Evolutionary conservation across 2,329 filamentous ascomycete genomes (phyloP).

Genomic region (Dendryphion nanum): DNA sequence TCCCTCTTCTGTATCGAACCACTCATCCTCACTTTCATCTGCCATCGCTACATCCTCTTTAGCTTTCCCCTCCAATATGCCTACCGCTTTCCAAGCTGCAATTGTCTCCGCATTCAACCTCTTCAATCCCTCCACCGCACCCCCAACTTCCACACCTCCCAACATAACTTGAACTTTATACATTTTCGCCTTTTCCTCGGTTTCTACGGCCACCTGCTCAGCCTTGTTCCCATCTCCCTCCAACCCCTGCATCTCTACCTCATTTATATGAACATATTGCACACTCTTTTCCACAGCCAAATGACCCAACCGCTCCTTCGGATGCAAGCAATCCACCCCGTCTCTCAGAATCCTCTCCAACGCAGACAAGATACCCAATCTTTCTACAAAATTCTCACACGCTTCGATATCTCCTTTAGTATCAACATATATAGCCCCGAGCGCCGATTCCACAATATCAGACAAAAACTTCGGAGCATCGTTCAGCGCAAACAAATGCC

Average conservation of each 20-base stretch:
- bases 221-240: conserved; percentile 1
- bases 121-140: conserved; percentile 29
- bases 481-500: conserved; percentile 67
- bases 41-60: conserved; percentile 2
- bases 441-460: conserved; percentile 75
- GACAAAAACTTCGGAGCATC: conserved; percentile 75
- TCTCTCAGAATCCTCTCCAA: conserved; percentile 60
- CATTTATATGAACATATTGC: conserved; percentile 46
- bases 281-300: conserved; percentile 55
- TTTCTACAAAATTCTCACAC: conserved; percentile 61
- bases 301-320: conserved; percentile 67
- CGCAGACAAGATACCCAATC: conserved; percentile 64
- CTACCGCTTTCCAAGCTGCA: conserved; percentile 34
- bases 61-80: conserved; percentile 18
- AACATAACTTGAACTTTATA: conserved; percentile 26
- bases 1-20: conserved; percentile 5
- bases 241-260: conserved; percentile 14
- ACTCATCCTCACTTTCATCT: conserved; percentile 5
- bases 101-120: conserved; percentile 40
- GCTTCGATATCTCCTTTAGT: conserved; percentile 47
- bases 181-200: conserved; percentile 4
- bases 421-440: conserved; percentile 85
- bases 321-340: conserved; percentile 56
- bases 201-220: not conserved
- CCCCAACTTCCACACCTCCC: conserved; percentile 32